A percentile compares a stretch with the other conserved stretches of the same genome.
These are phyloP conservation scores for Kluyveromyces dobzhanskii DNA, from an alignment of 805 yeast genomes.

Conservation along the genomic window DNA sequence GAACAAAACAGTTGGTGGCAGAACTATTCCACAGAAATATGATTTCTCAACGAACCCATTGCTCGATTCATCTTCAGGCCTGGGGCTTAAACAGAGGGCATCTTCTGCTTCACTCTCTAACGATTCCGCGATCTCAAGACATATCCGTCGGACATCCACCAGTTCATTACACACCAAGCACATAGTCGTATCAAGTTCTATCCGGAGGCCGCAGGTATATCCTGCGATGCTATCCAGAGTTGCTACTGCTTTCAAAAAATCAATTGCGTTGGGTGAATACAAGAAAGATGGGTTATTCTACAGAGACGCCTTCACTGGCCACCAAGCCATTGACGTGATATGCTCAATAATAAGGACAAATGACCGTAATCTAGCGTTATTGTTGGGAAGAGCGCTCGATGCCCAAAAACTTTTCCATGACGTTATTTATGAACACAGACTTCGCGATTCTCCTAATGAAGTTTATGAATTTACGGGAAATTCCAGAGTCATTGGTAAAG, in stretches of 20 bases:
- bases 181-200: conserved; percentile 35
- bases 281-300: conserved; percentile 87
- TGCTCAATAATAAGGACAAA: conserved; percentile 80
- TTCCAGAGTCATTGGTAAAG: conserved; percentile 24
- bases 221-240: conserved; percentile 87
- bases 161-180: conserved; percentile 31
- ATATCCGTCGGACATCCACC: conserved; percentile 6
- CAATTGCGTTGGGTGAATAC: conserved; percentile 62
- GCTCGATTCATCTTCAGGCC: conserved; percentile 14
- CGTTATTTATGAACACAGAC: conserved; percentile 87
- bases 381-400: conserved; percentile 85
- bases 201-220: conserved; percentile 60
- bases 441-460: conserved; percentile 81
- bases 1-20: conserved; percentile 35
- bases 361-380: conserved; percentile 81
- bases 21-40: conserved; percentile 39
- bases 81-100: conserved; percentile 39
- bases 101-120: conserved; percentile 32
- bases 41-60: conserved; percentile 28
- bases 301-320: conserved; percentile 88
- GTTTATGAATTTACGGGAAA: conserved; percentile 70
- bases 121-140: neutral
- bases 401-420: conserved; percentile 93
- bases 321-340: conserved; percentile 88
- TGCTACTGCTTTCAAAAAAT: conserved; percentile 65